phyloP scores from a whole-genome alignment of 1,139 yeast species.

The Yamadazyma dushanensis region DNA sequence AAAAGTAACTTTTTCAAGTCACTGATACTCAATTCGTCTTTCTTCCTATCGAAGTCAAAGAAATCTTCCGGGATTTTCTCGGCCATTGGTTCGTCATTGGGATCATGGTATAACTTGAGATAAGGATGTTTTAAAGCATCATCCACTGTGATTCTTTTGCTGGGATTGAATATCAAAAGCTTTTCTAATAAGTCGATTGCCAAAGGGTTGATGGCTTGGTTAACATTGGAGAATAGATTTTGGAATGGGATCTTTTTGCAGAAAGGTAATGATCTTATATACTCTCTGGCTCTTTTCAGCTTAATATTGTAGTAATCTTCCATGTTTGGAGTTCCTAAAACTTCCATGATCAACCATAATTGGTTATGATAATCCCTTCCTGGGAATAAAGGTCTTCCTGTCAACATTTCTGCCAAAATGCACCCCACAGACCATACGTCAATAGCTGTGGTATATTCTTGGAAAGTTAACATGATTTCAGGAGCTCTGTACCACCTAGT shows the following conservation, averaged over 20 bases:
- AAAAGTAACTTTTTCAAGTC: slow-evolving; percentile 56
- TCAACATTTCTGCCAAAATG: slow-evolving; percentile 88
- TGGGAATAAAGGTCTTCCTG: slow-evolving; percentile 87
- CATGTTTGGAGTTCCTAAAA: slow-evolving; percentile 84
- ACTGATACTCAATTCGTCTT: slow-evolving; percentile 47
- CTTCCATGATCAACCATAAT: slow-evolving; percentile 79
- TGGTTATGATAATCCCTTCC: slow-evolving; percentile 95
- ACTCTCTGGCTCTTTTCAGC: slow-evolving; percentile 82
- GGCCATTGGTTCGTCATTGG: slow-evolving; percentile 69
- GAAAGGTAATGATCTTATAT: slow-evolving; percentile 71
- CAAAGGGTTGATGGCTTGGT: slow-evolving; percentile 43
- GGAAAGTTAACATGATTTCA: slow-evolving; percentile 91
- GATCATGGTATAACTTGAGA: slow-evolving; percentile 64
- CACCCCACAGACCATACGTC: slow-evolving; percentile 99
- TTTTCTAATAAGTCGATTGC: slow-evolving; percentile 64
- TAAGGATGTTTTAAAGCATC: slow-evolving; percentile 72
- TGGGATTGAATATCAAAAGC: slow-evolving; percentile 63
- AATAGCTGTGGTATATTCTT: slow-evolving; percentile 91
- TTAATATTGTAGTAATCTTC: slow-evolving; percentile 81
- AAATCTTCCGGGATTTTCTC: slow-evolving; percentile 56
- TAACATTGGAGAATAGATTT: slow-evolving; percentile 35
- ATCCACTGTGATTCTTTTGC: slow-evolving; percentile 60
- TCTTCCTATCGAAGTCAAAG: slow-evolving; percentile 61
- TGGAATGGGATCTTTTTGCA: slow-evolving; percentile 47
- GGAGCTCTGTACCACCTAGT: slow-evolving; percentile 99